These are phyloP conservation scores for Neodidymelliopsis sp. DNA, from an alignment of 2,329 filamentous ascomycete genomes.

Conservation along the genomic window DNA sequence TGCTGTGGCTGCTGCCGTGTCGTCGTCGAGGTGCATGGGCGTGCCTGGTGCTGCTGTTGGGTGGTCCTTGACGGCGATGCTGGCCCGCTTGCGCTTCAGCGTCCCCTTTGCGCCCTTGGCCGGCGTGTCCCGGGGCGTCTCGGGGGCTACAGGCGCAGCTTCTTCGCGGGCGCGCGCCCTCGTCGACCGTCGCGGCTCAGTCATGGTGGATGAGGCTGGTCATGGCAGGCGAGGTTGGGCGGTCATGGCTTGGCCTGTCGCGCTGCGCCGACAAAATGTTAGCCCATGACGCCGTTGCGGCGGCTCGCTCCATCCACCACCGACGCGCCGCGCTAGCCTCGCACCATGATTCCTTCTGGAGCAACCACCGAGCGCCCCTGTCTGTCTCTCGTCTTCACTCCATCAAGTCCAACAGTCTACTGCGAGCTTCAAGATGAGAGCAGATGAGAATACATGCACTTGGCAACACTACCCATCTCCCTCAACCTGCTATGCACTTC, in stretches of 20 bases:
- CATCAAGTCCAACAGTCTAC: too few species aligned
- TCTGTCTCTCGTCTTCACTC: too few species aligned
- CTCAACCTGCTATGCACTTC: too few species aligned
- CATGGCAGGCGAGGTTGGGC: slow-evolving; percentile 1
- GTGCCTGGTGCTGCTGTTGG: slow-evolving; percentile 31
- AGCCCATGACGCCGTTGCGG: slow-evolving; percentile 13
- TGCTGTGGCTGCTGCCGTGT: slow-evolving; percentile 2
- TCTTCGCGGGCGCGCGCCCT: slow-evolving; percentile 47
- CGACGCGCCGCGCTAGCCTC: slow-evolving; percentile 15
- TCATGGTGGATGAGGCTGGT: slow-evolving; percentile 28
- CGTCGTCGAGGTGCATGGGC: slow-evolving; percentile 29
- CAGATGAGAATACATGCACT: too few species aligned
- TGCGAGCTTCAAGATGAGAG: too few species aligned
- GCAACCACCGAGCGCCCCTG: background rate
- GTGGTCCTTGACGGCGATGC: slow-evolving; percentile 30
- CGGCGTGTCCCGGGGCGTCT: slow-evolving; percentile 37
- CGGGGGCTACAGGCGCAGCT: slow-evolving; percentile 30
- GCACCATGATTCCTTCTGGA: slow-evolving; percentile 1
- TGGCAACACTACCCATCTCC: background rate
- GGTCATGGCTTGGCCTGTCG: too few species aligned
- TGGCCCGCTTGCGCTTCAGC: slow-evolving; percentile 46
- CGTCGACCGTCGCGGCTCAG: slow-evolving; percentile 48
- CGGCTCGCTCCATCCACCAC: too few species aligned
- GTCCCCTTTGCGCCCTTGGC: slow-evolving; percentile 36
- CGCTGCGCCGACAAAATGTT: too few species aligned